Base-by-base conservation (phyloP, 2,329 filamentous ascomycete species). In the Blastomyces emzantsi region DNA sequence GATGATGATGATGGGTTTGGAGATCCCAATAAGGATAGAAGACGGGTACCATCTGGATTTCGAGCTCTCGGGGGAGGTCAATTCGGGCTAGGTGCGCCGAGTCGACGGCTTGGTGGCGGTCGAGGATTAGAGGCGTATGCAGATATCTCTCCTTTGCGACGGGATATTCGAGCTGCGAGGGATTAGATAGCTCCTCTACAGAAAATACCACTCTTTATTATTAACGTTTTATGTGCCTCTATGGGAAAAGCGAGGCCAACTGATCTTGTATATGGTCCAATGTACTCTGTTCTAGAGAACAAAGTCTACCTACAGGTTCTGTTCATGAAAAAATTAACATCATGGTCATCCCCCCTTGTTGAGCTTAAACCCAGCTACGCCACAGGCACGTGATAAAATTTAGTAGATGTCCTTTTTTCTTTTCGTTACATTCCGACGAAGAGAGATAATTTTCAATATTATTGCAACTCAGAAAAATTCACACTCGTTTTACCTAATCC, bases 1-100 rank as follows among this genome's bases (percentile, higher is more conserved):
- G 87, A 77, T 72, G 62, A 77, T 72, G 62, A 63, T 15, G 55
- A 41, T 13, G 57, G 41, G 3, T 60, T 60, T 49, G 57, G n/a
- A 19, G 57, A 60, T 36, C 30, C 43, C 22, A 60, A 49, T 28
- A 60, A 49, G 11, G 57, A 60, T 25, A 45, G 57, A 41, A 47
- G 43, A 33, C 57, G 57, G 17, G 43, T 60, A 11, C 57, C 22
- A 33, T 3, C 22, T n/a, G 57, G 57, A 13, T 60, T 60, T 43
- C 57, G 57, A 36, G 39, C 41, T 36, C 57, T 60, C 28, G 43
- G 57, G 25, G 41, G 28, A 30, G 57, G 57, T 13, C 43, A 30
- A 15, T 49, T 60, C 7, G 57, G 57, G 17, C 28, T 60, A 25
- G 57, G 57, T 9, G 57, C 57, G 17, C 41, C 57, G 28, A 28